Percentiles rank a stretch among this genome's conserved stretches.
Conservation (phyloP, 2,329 filamentous ascomycete genomes). For the Sphaceloma murrayae region DNA sequence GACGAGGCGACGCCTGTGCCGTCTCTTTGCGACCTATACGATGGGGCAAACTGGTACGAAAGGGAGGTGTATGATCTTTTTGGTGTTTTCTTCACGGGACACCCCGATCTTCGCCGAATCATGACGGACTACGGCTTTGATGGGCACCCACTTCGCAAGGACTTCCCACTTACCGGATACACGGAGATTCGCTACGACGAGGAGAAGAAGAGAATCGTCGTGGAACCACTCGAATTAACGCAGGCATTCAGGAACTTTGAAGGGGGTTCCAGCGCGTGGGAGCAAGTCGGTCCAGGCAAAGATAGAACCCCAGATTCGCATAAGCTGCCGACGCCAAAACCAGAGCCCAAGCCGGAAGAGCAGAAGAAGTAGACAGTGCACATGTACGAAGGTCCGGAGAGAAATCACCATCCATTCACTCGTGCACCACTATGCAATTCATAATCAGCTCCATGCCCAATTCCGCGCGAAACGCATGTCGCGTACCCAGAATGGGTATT, state of each 20-base stretch:
- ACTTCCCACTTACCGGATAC: constrained; percentile 96
- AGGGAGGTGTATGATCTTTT: constrained; percentile 96
- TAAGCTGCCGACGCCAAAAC: constrained; percentile 91
- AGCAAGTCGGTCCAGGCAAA: constrained; percentile 60
- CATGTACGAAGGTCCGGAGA: constrained; percentile 7
- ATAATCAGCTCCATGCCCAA: too few species aligned
- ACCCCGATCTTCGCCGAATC: constrained; percentile 91
- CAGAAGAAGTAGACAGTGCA: constrained; percentile 67
- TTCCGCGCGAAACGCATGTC: too few species aligned
- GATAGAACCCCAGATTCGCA: constrained; percentile 76
- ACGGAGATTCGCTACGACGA: constrained; percentile 97
- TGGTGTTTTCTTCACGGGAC: constrained; percentile 90
- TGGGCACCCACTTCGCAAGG: constrained; percentile 91
- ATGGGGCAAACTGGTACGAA: constrained; percentile 98
- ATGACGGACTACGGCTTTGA: constrained; percentile 99
- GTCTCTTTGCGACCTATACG: constrained; percentile 74
- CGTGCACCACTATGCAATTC: too few species aligned
- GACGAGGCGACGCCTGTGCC: constrained; percentile 92
- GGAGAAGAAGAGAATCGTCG: constrained; percentile 99
- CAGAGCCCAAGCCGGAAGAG: constrained; percentile 83
- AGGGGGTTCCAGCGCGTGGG: constrained; percentile 53
- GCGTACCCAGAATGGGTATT: neutral
- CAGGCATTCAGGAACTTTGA: constrained; percentile 99
- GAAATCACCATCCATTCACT: too few species aligned
- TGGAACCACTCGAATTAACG: constrained; percentile 92